These are phyloP conservation scores for Ophiostoma novo-ulmi DNA, from an alignment of 2,329 filamentous ascomycete species.

Conservation along the genomic window DNA sequence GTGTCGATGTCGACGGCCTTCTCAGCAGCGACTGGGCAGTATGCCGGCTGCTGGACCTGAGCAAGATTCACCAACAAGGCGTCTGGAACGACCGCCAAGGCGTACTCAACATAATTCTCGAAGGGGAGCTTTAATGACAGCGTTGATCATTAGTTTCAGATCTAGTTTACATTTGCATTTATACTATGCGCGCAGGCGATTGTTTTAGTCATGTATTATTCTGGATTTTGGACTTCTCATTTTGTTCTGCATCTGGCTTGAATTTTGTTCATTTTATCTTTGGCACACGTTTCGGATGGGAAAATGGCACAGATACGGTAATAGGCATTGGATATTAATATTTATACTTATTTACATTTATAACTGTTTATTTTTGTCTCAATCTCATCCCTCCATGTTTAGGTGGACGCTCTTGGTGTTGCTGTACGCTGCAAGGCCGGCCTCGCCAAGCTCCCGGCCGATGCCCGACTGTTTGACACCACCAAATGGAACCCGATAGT, in stretches of 20 bases:
- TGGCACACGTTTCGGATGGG: background rate
- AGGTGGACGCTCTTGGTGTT: conserved; percentile 37
- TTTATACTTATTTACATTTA: background rate
- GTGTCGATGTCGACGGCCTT: conserved; percentile 15
- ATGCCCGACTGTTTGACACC: conserved; percentile 58
- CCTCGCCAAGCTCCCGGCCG: conserved; percentile 46
- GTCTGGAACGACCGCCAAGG: conserved; percentile 22
- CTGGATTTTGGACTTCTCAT: no score
- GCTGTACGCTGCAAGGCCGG: conserved; percentile 41
- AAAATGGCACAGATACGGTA: background rate
- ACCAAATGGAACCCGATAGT: conserved; percentile 28
- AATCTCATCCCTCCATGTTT: conserved; percentile 15
- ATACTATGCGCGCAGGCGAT: background rate
- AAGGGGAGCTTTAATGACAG: conserved; percentile 1
- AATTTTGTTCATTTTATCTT: conserved; percentile 2
- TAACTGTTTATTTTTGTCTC: background rate
- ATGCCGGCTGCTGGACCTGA: conserved; percentile 28
- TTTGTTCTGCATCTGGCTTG: background rate
- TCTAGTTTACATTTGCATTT: background rate
- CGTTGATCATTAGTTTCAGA: background rate
- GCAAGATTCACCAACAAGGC: conserved; percentile 24
- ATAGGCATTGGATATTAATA: background rate
- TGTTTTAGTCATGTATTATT: background rate
- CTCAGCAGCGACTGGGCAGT: conserved; percentile 28
- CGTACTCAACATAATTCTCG: conserved; percentile 22